A percentile compares a stretch with the other conserved stretches of the same genome.
Evolutionary conservation across 768 basidiomycete genomes (phyloP).

Genomic region (Chalciporus pseudorubinellus): DNA sequence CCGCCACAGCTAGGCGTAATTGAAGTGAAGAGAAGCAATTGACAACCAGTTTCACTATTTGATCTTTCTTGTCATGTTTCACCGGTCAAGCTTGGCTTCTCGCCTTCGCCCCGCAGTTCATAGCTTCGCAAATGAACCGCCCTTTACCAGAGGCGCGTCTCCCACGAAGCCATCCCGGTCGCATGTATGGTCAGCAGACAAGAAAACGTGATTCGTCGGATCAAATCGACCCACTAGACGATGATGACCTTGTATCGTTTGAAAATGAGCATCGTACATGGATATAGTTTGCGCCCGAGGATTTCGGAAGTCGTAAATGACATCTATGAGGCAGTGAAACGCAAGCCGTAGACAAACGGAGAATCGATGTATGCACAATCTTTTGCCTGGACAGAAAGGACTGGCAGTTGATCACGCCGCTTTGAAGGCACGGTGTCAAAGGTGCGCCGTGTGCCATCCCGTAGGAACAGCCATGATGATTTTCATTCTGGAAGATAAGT

Average conservation of each 20-base stretch:
- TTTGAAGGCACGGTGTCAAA: background rate
- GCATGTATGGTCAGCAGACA: background rate
- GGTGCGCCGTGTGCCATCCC: slow-evolving; percentile 1
- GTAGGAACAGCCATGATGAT: background rate
- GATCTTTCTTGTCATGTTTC: background rate
- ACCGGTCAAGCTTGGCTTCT: background rate
- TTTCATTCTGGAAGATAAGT: background rate
- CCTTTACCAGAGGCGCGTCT: slow-evolving; percentile 1
- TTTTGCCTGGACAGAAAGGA: background rate
- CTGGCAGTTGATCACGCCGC: background rate
- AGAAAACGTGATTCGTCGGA: slow-evolving; percentile 21
- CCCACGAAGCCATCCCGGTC: background rate
- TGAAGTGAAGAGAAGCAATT: background rate
- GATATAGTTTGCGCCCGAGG: slow-evolving; percentile 15
- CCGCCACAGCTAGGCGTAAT: background rate
- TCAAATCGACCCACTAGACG: slow-evolving; percentile 10
- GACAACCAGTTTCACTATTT: background rate
- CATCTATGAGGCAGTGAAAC: slow-evolving; percentile 11
- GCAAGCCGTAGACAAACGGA: slow-evolving; percentile 1
- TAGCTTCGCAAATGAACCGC: background rate
- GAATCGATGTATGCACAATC: slow-evolving; percentile 5
- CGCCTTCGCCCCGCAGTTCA: background rate
- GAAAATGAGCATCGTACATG: slow-evolving; percentile 8
- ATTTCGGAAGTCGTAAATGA: slow-evolving; percentile 2
- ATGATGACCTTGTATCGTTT: background rate